Percentiles rank a stretch among this genome's conserved stretches.
These are phyloP conservation scores for Solanum piurae DNA, from an alignment of 257 asterid genomes.

Conservation along the genomic window DNA sequence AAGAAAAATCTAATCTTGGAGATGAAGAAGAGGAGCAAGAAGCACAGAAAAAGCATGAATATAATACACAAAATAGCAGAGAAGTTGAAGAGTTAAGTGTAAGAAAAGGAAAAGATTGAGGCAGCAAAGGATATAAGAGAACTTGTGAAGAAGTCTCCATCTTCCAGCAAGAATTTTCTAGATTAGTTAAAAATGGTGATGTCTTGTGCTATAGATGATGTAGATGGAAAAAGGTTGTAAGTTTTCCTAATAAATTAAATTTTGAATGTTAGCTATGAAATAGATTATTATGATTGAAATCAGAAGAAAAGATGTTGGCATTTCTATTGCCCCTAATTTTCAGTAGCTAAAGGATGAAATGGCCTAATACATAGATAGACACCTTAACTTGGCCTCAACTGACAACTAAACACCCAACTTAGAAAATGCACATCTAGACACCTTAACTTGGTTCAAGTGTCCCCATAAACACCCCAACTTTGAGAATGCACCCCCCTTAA, in stretches of 20 bases:
- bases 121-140: background rate
- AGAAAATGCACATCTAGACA: background rate
- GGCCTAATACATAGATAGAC: background rate
- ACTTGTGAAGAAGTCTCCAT: background rate
- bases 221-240: background rate
- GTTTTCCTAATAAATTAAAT: background rate
- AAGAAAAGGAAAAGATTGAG: background rate
- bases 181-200: background rate
- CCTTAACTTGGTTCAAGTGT: background rate
- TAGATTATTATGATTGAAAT: background rate
- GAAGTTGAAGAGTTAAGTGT: background rate
- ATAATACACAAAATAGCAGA: background rate
- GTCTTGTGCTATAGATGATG: background rate
- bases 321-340: background rate
- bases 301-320: background rate
- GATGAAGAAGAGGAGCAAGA: background rate
- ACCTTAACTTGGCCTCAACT: background rate
- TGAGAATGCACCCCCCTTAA: background rate
- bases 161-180: background rate
- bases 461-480: background rate
- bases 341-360: background rate
- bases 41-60: background rate
- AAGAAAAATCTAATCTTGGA: background rate
- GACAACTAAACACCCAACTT: background rate
- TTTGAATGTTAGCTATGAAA: background rate